These are phyloP conservation scores for Marasmius tenuissimus DNA, from an alignment of 1,284 basidiomycete species.

Conservation along the genomic window DNA sequence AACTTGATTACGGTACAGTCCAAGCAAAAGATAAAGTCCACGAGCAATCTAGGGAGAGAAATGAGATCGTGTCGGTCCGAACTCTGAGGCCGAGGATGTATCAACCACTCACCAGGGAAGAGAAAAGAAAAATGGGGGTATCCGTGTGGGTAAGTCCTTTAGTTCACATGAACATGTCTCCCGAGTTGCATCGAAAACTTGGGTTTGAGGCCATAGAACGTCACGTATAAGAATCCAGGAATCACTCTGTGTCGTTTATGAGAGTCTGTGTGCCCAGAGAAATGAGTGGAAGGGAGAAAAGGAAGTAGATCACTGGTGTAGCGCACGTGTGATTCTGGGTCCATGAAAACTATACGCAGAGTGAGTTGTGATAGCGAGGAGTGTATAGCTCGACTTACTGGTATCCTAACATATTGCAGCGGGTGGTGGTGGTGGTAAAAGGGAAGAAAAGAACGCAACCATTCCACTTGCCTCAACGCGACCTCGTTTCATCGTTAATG, in stretches of 20 bases:
- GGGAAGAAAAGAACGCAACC: neutral
- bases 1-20: neutral
- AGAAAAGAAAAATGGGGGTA: too few species aligned
- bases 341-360: constrained; percentile 1
- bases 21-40: neutral
- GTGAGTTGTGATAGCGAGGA: neutral
- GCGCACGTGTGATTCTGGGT: constrained; percentile 5
- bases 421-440: neutral
- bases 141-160: too few species aligned
- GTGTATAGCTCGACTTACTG: neutral
- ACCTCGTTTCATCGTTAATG: too few species aligned
- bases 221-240: constrained; percentile 35
- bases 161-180: constrained; percentile 29
- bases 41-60: neutral
- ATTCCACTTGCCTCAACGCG: too few species aligned
- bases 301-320: neutral
- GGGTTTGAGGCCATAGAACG: constrained; percentile 29
- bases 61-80: neutral
- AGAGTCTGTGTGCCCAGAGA: constrained; percentile 16
- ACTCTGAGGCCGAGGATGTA: too few species aligned
- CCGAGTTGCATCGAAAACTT: constrained; percentile 33
- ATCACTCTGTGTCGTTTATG: constrained; percentile 29
- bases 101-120: too few species aligned
- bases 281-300: neutral
- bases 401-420: neutral